These are phyloP conservation scores for Candida ponderosae DNA, from an alignment of 805 yeast genomes.

Conservation along the genomic window DNA sequence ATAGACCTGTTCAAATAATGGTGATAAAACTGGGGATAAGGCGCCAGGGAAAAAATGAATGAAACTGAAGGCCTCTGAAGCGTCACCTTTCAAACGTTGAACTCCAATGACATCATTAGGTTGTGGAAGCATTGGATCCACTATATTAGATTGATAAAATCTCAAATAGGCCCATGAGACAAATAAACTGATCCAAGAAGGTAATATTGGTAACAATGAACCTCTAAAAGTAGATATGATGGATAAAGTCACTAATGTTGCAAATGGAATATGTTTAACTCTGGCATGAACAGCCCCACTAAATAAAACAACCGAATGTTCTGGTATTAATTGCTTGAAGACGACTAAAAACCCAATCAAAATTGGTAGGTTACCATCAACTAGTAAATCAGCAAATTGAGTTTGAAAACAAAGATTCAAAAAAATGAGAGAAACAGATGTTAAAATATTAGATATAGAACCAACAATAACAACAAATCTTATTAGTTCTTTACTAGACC, in stretches of 20 bases:
- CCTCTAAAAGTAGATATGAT: slow-evolving; percentile 19
- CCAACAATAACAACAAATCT: slow-evolving; percentile 42
- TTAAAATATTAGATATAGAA: slow-evolving; percentile 41
- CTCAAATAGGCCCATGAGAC: slow-evolving; percentile 72
- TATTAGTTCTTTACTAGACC: slow-evolving; percentile 50
- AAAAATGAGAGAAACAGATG: slow-evolving; percentile 18
- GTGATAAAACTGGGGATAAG: slow-evolving; percentile 41
- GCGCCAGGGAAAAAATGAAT: slow-evolving; percentile 77
- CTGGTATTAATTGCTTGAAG: slow-evolving; percentile 58
- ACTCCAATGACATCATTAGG: slow-evolving; percentile 21
- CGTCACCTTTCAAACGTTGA: slow-evolving; percentile 60
- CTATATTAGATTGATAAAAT: slow-evolving; percentile 56
- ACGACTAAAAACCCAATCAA: slow-evolving; percentile 54
- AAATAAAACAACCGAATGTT: slow-evolving; percentile 45
- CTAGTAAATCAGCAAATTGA: slow-evolving; percentile 29
- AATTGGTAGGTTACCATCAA: slow-evolving; percentile 48
- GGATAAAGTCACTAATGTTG: slow-evolving; percentile 23
- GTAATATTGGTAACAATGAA: slow-evolving; percentile 44
- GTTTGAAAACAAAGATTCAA: slow-evolving; percentile 18
- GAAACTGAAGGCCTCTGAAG: slow-evolving; percentile 81
- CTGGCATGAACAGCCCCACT: slow-evolving; percentile 41
- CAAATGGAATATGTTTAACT: slow-evolving; percentile 57
- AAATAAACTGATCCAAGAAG: slow-evolving; percentile 52
- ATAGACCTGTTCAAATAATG: slow-evolving; percentile 38
- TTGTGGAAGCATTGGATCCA: slow-evolving; percentile 48